These are phyloP conservation scores for Talaromyces proteolyticus DNA, from an alignment of 495 filamentous ascomycete species.

Conservation along the genomic window DNA sequence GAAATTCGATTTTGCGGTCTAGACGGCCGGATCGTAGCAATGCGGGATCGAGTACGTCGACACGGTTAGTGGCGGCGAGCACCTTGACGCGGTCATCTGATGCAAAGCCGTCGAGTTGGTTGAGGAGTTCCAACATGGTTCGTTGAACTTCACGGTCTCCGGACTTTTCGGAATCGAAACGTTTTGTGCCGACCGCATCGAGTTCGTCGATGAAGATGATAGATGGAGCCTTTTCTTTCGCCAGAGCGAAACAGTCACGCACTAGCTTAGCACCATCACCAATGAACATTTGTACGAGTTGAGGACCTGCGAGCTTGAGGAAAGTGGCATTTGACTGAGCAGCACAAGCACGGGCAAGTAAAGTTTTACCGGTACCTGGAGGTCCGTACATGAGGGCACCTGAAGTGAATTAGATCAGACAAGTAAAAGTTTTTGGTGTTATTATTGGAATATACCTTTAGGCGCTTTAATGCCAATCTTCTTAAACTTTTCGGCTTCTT, in stretches of 20 bases:
- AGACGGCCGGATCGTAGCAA: slow-evolving; percentile 90
- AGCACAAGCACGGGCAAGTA: slow-evolving; percentile 93
- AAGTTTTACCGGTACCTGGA: slow-evolving; percentile 93
- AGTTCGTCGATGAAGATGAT: slow-evolving; percentile 99
- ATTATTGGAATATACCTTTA: slow-evolving; percentile 61
- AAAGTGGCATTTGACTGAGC: slow-evolving; percentile 98
- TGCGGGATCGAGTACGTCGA: slow-evolving; percentile 95
- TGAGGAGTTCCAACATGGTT: slow-evolving; percentile 98
- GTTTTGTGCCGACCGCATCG: slow-evolving; percentile 95
- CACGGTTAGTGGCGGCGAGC: slow-evolving; percentile 93
- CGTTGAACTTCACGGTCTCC: slow-evolving; percentile 97
- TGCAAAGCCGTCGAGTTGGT: slow-evolving; percentile 97
- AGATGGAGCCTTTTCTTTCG: slow-evolving; percentile 95
- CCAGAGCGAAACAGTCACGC: slow-evolving; percentile 92
- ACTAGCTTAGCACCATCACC: slow-evolving; percentile 98
- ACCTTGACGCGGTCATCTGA: slow-evolving; percentile 99
- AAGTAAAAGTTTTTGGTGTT: slow-evolving; percentile 7
- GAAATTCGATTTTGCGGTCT: slow-evolving; percentile 99
- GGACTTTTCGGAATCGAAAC: slow-evolving; percentile 97
- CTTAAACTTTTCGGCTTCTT: slow-evolving; percentile 97
- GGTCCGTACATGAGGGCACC: slow-evolving; percentile 98
- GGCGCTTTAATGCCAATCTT: slow-evolving; percentile 99
- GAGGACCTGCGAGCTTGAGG: slow-evolving; percentile 95
- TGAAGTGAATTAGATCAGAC: slow-evolving; percentile 24
- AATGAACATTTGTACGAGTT: slow-evolving; percentile 99